Conservation (phyloP, 306 rosid genomes). For the Fragaria vesca region DNA sequence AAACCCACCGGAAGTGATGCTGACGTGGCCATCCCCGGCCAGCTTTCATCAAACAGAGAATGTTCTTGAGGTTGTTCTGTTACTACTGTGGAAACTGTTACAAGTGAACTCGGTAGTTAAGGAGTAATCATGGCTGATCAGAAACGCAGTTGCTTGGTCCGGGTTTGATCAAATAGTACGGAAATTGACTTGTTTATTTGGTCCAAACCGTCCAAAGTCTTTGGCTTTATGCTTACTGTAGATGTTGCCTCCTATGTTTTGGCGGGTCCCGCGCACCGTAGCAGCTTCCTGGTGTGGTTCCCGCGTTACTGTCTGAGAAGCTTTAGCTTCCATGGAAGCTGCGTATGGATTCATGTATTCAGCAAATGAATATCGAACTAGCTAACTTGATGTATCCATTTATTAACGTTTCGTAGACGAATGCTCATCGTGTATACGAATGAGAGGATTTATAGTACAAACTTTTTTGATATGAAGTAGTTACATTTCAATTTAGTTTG, state of each 20-base stretch:
- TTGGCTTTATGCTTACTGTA: background rate
- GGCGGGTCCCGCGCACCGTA: background rate
- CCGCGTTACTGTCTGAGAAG: background rate
- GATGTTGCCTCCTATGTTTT: too few relatives aligned
- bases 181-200: slow-evolving; percentile 11
- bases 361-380: too few relatives aligned
- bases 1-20: slow-evolving; percentile 38
- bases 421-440: too few relatives aligned
- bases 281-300: background rate
- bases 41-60: background rate
- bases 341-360: background rate
- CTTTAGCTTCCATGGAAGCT: background rate
- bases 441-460: too few relatives aligned
- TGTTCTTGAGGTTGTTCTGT: background rate
- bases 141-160: background rate
- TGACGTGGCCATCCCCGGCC: background rate
- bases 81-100: background rate
- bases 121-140: background rate
- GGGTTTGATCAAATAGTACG: background rate
- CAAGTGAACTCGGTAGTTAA: background rate
- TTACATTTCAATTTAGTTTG: too few relatives aligned
- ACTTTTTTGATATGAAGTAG: too few relatives aligned
- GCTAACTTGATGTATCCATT: too few relatives aligned
- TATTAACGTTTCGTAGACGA: too few relatives aligned
- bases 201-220: background rate